Base-by-base conservation (phyloP, 2,329 filamentous ascomycete species). In the Cryphonectria parasitica region DNA sequence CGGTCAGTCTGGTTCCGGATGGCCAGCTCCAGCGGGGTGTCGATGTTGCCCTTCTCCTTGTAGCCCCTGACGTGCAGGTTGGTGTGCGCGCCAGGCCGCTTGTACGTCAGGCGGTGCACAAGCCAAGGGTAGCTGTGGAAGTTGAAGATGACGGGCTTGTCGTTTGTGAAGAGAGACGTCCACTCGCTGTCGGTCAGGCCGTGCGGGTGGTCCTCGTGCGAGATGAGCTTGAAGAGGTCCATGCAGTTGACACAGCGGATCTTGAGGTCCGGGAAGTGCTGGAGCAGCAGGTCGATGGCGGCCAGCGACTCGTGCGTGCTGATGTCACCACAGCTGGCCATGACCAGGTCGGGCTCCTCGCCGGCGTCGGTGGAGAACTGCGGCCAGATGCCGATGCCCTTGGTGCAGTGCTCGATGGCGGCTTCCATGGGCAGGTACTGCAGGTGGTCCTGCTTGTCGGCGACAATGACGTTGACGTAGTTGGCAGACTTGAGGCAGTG, bases 81-180 rank as follows among this genome's bases (percentile, higher is more conserved):
- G 36, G 3, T 5, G 62, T 84, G 78, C 78, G 86, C 88, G 6
- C 91, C 91, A 1, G 89, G 90, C 0, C 92, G 89, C 82, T 91
- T 91, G 82, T 94, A 94, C 0, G 91, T 92, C 75, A 95, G 81
- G 66, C 92, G 86, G 82, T 94, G 92, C 66, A 95, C 88, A 76
- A 95, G 84, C 91, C 90, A 94, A 11, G 92, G 92, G 82, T 95
- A 94, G 43, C 89, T 91, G 83, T 95, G 92, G 87, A 94, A 95
- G 83, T 94, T 94, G 85, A 95, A 94, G 77, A 94, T 89, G 77
- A 93, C 84, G 31, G 92, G 92, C 74, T 86, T 90, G 82, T 93
- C 83, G 22, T 85, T 84, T 0, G 92, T 94, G 84, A 95, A 95
- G 74, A 94, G 82, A 54, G 90, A 84, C 19, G 80, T 80, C 88